Evolutionary conservation across 306 rosid genomes (phyloP).

Genomic region (Psophocarpus tetragonolobus): DNA sequence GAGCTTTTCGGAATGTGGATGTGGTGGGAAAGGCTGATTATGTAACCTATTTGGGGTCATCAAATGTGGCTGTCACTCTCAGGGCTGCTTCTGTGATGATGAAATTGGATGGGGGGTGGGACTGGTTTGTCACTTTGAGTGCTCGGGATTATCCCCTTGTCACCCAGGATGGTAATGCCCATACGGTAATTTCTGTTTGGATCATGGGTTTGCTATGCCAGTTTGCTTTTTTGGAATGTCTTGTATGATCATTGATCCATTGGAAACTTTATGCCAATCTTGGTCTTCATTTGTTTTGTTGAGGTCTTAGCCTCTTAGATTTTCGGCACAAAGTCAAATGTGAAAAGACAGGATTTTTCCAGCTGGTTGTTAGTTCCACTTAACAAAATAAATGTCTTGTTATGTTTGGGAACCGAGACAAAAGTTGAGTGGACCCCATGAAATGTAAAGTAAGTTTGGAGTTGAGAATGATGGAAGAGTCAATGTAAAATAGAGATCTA

Average conservation of each 20-base stretch:
- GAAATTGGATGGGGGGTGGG: constrained; percentile 72
- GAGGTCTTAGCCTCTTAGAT: background rate
- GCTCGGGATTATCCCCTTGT: constrained; percentile 77
- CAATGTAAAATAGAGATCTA: background rate
- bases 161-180: constrained; percentile 87
- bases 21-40: constrained; percentile 81
- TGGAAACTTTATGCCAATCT: background rate
- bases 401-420: background rate
- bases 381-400: background rate
- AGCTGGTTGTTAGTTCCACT: background rate
- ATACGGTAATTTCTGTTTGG: constrained; percentile 41
- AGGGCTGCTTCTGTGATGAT: constrained; percentile 81
- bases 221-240: background rate
- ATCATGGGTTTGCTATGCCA: background rate
- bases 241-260: background rate
- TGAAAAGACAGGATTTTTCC: background rate
- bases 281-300: background rate
- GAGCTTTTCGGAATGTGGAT: constrained; percentile 74
- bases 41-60: constrained; percentile 66
- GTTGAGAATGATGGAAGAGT: background rate
- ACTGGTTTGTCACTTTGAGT: constrained; percentile 79
- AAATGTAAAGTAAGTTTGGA: background rate
- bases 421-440: background rate
- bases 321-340: background rate
- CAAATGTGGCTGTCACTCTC: constrained; percentile 61